Conservation (phyloP, 352 stramenopile genomes). For the Pythium sukuiense region DNA sequence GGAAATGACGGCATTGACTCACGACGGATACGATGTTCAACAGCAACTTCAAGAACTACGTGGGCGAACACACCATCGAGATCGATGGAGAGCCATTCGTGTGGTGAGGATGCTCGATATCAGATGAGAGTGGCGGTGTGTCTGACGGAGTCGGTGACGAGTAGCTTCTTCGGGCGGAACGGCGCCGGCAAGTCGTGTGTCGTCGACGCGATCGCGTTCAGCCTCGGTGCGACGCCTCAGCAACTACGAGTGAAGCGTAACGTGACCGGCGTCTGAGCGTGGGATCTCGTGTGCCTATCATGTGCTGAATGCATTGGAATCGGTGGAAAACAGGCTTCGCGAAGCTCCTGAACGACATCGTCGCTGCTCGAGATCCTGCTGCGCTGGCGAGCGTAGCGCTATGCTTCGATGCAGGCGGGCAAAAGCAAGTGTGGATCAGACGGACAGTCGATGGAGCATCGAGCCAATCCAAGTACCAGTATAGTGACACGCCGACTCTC, state of each 20-base stretch:
- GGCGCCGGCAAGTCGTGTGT: slow-evolving; percentile 31
- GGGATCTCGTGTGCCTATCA: background rate
- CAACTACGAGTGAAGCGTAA: slow-evolving; percentile 31
- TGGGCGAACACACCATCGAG: slow-evolving; percentile 27
- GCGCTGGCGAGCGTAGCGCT: slow-evolving; percentile 20
- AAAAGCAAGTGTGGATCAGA: slow-evolving; percentile 19
- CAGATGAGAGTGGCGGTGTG: background rate
- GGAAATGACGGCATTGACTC: slow-evolving; percentile 8
- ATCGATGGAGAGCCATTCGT: slow-evolving; percentile 19
- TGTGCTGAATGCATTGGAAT: background rate
- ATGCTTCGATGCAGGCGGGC: slow-evolving; percentile 9
- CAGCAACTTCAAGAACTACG: slow-evolving; percentile 38
- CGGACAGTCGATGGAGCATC: slow-evolving; percentile 19
- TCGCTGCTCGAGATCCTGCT: background rate
- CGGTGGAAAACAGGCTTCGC: slow-evolving; percentile 18
- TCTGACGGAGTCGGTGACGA: background rate
- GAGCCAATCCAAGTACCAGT: slow-evolving; percentile 24
- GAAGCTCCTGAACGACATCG: slow-evolving; percentile 27
- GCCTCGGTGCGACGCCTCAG: slow-evolving; percentile 21
- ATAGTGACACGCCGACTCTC: background rate
- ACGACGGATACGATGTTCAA: background rate
- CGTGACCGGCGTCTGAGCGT: background rate
- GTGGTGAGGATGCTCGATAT: slow-evolving; percentile 18
- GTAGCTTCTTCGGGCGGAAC: slow-evolving; percentile 31
- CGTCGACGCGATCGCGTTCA: slow-evolving; percentile 33